Evolutionary conservation across 352 stramenopile genomes (phyloP), one percentile per base, ranked within the genome.

Genomic region (Globisporangium nodosum): DNA sequence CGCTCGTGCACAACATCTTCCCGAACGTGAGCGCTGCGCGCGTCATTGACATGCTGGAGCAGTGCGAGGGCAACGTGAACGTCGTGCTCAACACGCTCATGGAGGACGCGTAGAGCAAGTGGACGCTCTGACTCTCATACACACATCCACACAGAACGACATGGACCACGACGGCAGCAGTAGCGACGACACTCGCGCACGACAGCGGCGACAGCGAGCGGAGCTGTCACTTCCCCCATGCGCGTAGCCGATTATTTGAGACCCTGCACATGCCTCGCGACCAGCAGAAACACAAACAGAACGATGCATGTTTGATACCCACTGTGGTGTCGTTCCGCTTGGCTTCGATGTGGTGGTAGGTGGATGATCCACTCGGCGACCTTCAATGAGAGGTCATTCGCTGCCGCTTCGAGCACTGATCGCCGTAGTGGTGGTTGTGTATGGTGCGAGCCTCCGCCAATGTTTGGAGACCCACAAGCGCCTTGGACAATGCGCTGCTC

Each of bases 11-110:
- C 51, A 56, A 69, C 58, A 86, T 92, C 51, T 75, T 90, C 48
- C 82, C 82, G n/a, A 85, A 86, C 48, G 75, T 71, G 20, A 70
- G 59, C 24, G 58, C 65, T 11, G 63, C 59, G 21, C 73, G 67
- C 39, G 63, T 84, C 24, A 85, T 92, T 40, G 68, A 80, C 18
- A 65, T 82, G 42, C 58, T 92, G 31, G 82, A 92, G 61, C 75
- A 74, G 49, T 78, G 69, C 59, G 62, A 83, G 13, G 82, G 82
- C 57, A 70, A 92, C 55, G 70, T 92, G 49, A 81, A 89, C 54
- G 70, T 90, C 6, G 82, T 88, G 52, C 70, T 92, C 35, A 87
- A 92, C 61, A 68, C 75, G 59, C 66, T 92, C n/a, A 92, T 86
- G 55, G 80, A 90, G 58, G 73, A 70, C 37, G 47, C 48, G 61